A percentile compares a stretch with the other conserved stretches of the same genome.
Conservation (phyloP, 2,329 filamentous ascomycete genomes). For the Alternaria burnsii region DNA sequence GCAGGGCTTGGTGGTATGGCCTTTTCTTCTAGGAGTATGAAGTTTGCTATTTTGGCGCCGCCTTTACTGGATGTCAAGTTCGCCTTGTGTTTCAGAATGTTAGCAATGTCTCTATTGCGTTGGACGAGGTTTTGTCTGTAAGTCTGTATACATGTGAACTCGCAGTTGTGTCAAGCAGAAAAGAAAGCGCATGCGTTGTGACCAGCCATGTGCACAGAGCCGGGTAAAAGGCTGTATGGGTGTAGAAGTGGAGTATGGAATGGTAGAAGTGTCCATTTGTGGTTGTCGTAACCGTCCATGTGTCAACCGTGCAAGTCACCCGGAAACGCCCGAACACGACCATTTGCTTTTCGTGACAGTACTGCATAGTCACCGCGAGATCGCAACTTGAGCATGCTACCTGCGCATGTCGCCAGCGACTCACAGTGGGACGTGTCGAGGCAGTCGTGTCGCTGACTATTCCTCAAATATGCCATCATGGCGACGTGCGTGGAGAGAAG, state of each 20-base stretch:
- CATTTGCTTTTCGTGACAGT: constrained; percentile 2
- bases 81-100: background rate
- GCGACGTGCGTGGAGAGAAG: background rate
- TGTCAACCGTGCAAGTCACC: constrained; percentile 1
- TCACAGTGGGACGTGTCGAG: background rate
- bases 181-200: background rate
- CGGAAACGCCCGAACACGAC: constrained; percentile 7
- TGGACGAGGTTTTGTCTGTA: background rate
- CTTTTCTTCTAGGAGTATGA: background rate
- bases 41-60: background rate
- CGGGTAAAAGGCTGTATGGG: background rate
- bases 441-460: background rate
- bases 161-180: background rate
- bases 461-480: background rate
- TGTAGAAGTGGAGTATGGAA: background rate
- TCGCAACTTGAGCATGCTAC: background rate
- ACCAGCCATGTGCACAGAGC: background rate
- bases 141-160: background rate
- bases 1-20: background rate
- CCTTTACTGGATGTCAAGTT: too few relatives aligned
- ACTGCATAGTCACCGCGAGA: background rate
- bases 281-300: constrained; percentile 7
- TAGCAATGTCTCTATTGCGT: background rate
- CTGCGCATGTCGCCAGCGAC: background rate
- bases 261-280: constrained; percentile 10